Conservation (phyloP, 2,329 filamentous ascomycete species). For the Colletotrichum musicola region DNA sequence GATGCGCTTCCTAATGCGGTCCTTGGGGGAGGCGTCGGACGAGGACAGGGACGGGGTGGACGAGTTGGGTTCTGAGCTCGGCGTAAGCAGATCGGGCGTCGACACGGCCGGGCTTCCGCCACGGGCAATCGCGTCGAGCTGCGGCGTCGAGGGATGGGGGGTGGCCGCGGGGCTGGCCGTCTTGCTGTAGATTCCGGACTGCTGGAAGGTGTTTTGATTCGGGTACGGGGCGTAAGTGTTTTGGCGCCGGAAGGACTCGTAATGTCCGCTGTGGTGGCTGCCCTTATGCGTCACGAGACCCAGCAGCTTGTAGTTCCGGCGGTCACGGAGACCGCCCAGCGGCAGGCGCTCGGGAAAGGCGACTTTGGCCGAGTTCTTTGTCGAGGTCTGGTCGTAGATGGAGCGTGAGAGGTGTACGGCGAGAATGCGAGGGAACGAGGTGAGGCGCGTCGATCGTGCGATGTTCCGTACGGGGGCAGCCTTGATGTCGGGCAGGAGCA, state of each 20-base stretch:
- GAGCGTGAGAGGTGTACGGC: conserved; percentile 94
- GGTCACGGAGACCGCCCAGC: conserved; percentile 82
- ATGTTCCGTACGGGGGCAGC: conserved; percentile 86
- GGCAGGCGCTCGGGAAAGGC: conserved; percentile 89
- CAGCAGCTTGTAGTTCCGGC: conserved; percentile 85
- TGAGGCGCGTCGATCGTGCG: conserved; percentile 88
- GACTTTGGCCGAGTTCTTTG: conserved; percentile 96
- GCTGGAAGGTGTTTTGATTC: conserved; percentile 83
- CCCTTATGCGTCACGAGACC: conserved; percentile 95
- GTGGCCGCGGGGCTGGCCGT: conserved; percentile 67
- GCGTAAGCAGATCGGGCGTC: conserved; percentile 61
- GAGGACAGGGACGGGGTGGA: conserved; percentile 56
- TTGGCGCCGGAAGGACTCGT: conserved; percentile 94
- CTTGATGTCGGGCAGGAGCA: conserved; percentile 80
- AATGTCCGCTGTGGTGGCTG: conserved; percentile 95
- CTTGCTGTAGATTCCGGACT: conserved; percentile 79
- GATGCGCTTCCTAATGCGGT: conserved; percentile 39
- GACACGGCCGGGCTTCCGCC: conserved; percentile 59
- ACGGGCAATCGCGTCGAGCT: conserved; percentile 52
- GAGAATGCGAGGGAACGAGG: conserved; percentile 87
- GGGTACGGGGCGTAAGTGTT: conserved; percentile 80
- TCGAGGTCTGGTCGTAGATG: conserved; percentile 87
- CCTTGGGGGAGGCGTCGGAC: conserved; percentile 40
- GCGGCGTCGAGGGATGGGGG: conserved; percentile 62
- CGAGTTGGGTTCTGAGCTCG: conserved; percentile 50